These are phyloP conservation scores for Rhodotorula sp. DNA, from an alignment of 1,284 basidiomycete species.

Conservation along the genomic window DNA sequence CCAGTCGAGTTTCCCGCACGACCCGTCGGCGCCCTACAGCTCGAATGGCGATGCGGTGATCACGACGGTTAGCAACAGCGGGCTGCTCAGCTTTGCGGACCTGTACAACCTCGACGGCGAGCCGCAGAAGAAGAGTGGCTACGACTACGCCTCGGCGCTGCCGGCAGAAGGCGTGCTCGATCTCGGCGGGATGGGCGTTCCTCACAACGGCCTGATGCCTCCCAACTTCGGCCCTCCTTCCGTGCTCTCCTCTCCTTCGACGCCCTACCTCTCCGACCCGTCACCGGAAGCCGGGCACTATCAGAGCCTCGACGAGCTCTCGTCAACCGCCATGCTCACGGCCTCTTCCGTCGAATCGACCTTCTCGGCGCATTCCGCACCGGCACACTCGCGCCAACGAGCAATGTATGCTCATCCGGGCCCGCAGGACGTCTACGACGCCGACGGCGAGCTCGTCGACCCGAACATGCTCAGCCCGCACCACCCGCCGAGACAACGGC, in stretches of 20 bases:
- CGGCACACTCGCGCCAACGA: background rate
- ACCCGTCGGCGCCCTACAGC: conserved; percentile 7
- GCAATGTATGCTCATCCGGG: background rate
- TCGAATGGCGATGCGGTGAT: conserved; percentile 27
- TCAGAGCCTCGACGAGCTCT: conserved; percentile 18
- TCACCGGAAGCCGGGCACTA: conserved; percentile 36
- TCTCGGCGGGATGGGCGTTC: background rate
- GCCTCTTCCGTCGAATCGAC: conserved; percentile 26
- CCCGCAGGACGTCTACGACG: background rate
- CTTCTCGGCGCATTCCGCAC: conserved; percentile 10
- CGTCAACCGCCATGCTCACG: conserved; percentile 23
- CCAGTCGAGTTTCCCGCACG: conserved; percentile 18
- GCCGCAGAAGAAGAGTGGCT: conserved; percentile 23
- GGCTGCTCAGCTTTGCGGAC: conserved; percentile 43
- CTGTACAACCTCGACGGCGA: conserved; percentile 39
- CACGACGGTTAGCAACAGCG: conserved; percentile 7
- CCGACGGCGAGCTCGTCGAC: conserved; percentile 1
- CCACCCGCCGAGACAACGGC: conserved; percentile 20
- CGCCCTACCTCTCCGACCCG: conserved; percentile 38
- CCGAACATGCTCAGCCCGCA: conserved; percentile 19
- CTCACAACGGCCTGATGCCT: conserved; percentile 1
- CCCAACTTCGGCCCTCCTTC: conserved; percentile 27
- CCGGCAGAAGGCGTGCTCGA: background rate
- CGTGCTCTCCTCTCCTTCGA: conserved; percentile 36
- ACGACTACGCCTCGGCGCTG: conserved; percentile 1